phyloP scores from a whole-genome alignment of 1,284 basidiomycete species.

The Heliocybe sulcata region DNA sequence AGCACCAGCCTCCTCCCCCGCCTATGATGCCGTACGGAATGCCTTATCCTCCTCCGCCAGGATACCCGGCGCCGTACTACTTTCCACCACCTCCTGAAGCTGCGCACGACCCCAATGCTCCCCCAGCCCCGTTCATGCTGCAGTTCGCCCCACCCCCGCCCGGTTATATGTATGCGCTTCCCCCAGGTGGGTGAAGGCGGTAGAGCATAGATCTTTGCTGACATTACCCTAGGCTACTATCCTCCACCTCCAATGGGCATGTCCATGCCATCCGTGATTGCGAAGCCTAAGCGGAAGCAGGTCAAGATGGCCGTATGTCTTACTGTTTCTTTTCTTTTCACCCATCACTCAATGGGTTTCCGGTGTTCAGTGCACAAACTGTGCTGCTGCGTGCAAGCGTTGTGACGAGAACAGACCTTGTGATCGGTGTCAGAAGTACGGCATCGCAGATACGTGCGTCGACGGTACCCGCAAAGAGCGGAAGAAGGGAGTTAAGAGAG shows the following conservation, averaged over 20 bases:
- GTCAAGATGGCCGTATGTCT: constrained; percentile 80
- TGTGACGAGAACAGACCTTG: constrained; percentile 79
- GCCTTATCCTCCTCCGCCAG: constrained; percentile 37
- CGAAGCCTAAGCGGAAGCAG: constrained; percentile 69
- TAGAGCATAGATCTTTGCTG: constrained; percentile 1
- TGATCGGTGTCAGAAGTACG: constrained; percentile 77
- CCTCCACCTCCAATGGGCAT: constrained; percentile 16
- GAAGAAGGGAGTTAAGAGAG: constrained; percentile 81
- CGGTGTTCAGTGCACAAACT: constrained; percentile 64
- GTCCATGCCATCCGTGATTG: constrained; percentile 13
- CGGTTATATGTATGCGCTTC: constrained; percentile 53
- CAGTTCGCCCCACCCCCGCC: constrained; percentile 38
- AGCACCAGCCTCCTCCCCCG: constrained; percentile 16
- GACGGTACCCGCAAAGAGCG: constrained; percentile 78
- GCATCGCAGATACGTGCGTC: constrained; percentile 58
- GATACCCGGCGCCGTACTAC: constrained; percentile 35
- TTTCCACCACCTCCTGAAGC: constrained; percentile 32
- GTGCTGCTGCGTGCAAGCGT: constrained; percentile 80
- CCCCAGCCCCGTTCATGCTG: constrained; percentile 46
- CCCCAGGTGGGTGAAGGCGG: constrained; percentile 39
- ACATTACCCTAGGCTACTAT: constrained; percentile 22
- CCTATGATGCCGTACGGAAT: constrained; percentile 34
- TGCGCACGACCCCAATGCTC: constrained; percentile 36
- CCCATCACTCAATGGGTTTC: constrained; percentile 1
- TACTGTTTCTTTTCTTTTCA: constrained; percentile 7